These are phyloP conservation scores for Pythium apleroticum DNA, from an alignment of 352 stramenopile species.

Conservation along the genomic window DNA sequence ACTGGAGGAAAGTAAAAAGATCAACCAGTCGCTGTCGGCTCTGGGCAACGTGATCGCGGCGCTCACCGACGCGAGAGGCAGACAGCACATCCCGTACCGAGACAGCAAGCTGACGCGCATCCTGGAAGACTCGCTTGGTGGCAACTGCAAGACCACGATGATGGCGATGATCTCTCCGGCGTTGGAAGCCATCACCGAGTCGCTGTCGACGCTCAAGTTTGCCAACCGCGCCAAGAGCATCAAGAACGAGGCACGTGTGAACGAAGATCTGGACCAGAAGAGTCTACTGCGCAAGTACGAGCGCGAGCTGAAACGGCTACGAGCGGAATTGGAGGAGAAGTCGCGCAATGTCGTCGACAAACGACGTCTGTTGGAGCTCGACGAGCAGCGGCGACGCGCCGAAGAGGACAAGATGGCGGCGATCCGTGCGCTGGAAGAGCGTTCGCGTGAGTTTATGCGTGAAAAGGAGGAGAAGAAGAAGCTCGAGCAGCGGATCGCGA, in stretches of 20 bases:
- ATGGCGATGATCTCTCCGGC: constrained; percentile 95
- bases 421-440: constrained; percentile 90
- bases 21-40: constrained; percentile 91
- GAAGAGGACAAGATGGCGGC: constrained; percentile 95
- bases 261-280: constrained; percentile 94
- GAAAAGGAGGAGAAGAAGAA: constrained; percentile 96
- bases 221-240: constrained; percentile 93
- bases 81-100: constrained; percentile 93
- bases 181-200: constrained; percentile 88
- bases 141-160: constrained; percentile 96
- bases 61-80: constrained; percentile 81
- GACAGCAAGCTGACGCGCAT: constrained; percentile 94
- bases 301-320: constrained; percentile 91
- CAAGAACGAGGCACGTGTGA: constrained; percentile 89
- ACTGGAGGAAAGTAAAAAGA: constrained; percentile 92
- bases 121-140: constrained; percentile 83
- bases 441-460: constrained; percentile 92
- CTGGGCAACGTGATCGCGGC: constrained; percentile 91
- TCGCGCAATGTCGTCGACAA: constrained; percentile 94
- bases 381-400: constrained; percentile 86
- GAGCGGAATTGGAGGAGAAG: constrained; percentile 91
- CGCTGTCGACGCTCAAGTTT: constrained; percentile 93
- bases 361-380: constrained; percentile 86
- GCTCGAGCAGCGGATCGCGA: constrained; percentile 92
- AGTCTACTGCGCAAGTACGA: constrained; percentile 94